These are phyloP conservation scores for Pestalotiopsis sp. DNA, from an alignment of 2,329 filamentous ascomycete species.

Conservation along the genomic window DNA sequence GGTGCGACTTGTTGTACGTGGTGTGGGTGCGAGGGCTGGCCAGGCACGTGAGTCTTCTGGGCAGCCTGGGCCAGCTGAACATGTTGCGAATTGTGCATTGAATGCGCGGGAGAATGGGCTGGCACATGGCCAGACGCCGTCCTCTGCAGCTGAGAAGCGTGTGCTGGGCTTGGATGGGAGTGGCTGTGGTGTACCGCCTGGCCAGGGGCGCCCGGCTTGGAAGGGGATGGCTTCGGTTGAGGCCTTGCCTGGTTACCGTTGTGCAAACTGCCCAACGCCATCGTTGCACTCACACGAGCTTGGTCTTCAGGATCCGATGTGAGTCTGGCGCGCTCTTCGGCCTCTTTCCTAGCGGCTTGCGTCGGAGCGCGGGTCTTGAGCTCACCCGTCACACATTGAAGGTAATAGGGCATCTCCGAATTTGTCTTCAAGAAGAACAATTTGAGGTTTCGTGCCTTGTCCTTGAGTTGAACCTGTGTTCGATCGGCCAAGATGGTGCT, in stretches of 20 bases:
- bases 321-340: constrained; percentile 63
- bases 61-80: constrained; percentile 3
- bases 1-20: constrained; percentile 17
- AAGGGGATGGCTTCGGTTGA: constrained; percentile 20
- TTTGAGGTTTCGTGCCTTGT: constrained; percentile 89
- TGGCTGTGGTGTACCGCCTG: constrained; percentile 22
- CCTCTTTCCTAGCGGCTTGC: constrained; percentile 70
- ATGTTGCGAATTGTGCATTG: constrained; percentile 20
- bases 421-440: constrained; percentile 91
- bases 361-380: constrained; percentile 82
- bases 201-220: constrained; percentile 24
- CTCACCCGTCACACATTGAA: constrained; percentile 87
- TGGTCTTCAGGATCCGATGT: constrained; percentile 60
- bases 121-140: constrained; percentile 13
- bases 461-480: constrained; percentile 90
- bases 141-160: constrained; percentile 18
- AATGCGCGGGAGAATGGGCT: constrained; percentile 20
- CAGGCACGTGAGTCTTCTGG: not conserved
- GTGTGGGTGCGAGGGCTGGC: constrained; percentile 1
- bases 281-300: constrained; percentile 62
- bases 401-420: constrained; percentile 85
- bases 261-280: constrained; percentile 56
- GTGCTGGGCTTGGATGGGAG: constrained; percentile 26
- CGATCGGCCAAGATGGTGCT: constrained; percentile 85
- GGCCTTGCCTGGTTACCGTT: constrained; percentile 39